A percentile compares a stretch with the other conserved stretches of the same genome.
Conservation (phyloP, 106 monocot species). For the Dendrobium officinale region DNA sequence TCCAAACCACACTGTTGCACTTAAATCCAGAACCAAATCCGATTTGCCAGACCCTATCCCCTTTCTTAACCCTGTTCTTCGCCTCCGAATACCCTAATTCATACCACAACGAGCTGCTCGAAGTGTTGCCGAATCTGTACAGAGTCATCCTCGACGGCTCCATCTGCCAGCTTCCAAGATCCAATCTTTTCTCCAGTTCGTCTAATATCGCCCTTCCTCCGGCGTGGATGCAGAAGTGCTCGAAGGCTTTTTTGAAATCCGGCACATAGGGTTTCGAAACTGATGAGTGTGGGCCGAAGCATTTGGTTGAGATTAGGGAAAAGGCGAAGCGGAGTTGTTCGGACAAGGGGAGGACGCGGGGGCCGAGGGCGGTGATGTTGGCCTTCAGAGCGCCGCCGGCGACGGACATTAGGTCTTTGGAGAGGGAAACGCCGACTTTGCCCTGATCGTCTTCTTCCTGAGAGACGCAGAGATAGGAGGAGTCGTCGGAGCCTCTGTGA, state of each 20-base stretch:
- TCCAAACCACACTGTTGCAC: constrained; percentile 12
- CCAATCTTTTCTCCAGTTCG: constrained; percentile 20
- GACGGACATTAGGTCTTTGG: constrained; percentile 13
- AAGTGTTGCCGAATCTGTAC: constrained; percentile 11
- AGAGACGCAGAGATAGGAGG: constrained; percentile 6
- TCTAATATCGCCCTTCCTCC: constrained; percentile 73
- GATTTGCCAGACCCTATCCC: constrained; percentile 9
- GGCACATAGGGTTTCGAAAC: background rate
- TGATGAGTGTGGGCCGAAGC: background rate
- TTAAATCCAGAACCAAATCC: constrained; percentile 10
- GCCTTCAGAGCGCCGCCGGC: background rate
- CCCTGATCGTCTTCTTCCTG: constrained; percentile 10
- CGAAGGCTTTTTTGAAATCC: constrained; percentile 27
- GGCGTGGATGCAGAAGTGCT: constrained; percentile 92
- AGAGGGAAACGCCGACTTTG: constrained; percentile 6
- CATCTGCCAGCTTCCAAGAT: background rate
- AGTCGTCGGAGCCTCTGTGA: constrained; percentile 6
- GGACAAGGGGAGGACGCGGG: constrained; percentile 14
- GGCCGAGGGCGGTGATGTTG: constrained; percentile 9
- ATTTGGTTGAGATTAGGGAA: background rate
- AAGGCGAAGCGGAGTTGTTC: constrained; percentile 5
- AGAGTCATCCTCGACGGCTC: constrained; percentile 21
- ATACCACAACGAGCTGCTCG: constrained; percentile 16
- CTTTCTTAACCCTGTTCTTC: constrained; percentile 3
- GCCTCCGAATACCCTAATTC: constrained; percentile 12